Evolutionary conservation across 2,329 filamentous ascomycete species (phyloP).

Genomic region (Penicillium palitans): DNA sequence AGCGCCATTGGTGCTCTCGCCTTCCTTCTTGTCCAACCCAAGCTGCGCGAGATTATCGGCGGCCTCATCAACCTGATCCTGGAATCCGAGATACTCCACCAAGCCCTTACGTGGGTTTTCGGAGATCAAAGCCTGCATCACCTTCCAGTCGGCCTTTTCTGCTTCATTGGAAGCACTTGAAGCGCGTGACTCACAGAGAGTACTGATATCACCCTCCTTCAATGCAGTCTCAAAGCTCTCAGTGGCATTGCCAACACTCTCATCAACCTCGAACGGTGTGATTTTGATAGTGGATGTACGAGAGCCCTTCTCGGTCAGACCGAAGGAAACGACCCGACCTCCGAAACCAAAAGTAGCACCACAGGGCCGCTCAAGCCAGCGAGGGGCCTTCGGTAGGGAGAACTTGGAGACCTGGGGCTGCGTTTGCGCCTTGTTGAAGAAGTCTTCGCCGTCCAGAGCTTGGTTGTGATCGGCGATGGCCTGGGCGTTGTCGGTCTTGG

Average conservation of each 20-base stretch:
- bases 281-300: conserved; percentile 76
- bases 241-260: conserved; percentile 77
- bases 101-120: conserved; percentile 84
- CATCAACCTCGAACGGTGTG: conserved; percentile 84
- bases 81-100: conserved; percentile 86
- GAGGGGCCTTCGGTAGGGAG: conserved; percentile 79
- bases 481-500: conserved; percentile 70
- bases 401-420: conserved; percentile 90
- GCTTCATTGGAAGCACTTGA: conserved; percentile 76
- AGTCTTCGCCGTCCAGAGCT: conserved; percentile 85
- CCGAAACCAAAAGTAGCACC: conserved; percentile 94
- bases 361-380: conserved; percentile 82
- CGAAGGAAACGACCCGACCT: conserved; percentile 81
- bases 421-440: conserved; percentile 90
- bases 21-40: conserved; percentile 41
- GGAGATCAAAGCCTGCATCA: conserved; percentile 84
- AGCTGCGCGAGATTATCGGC: conserved; percentile 46
- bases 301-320: conserved; percentile 61
- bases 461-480: conserved; percentile 62
- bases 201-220: conserved; percentile 71
- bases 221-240: conserved; percentile 84
- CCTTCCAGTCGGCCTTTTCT: conserved; percentile 94
- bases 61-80: conserved; percentile 57
- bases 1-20: conserved; percentile 46
- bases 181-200: conserved; percentile 78